phyloP scores from a whole-genome alignment of 1,284 basidiomycete species.

The Sporisorium iseilematis-ciliati region DNA sequence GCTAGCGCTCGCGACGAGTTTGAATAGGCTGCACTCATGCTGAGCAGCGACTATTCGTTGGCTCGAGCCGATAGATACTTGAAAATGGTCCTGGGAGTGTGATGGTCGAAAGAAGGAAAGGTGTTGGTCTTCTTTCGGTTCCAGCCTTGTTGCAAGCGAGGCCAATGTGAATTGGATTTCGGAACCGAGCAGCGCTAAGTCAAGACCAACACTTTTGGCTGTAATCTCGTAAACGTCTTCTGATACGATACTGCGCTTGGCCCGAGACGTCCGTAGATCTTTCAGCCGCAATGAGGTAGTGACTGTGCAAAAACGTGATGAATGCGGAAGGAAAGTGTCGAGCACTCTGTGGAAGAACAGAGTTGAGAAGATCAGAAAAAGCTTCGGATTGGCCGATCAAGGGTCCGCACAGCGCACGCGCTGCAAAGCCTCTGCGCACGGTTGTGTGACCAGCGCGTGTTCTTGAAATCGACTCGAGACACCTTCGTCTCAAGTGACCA shows the following conservation, averaged over 20 bases:
- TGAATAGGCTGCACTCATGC: conserved; percentile 53
- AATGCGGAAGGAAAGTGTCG: not conserved
- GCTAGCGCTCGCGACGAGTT: conserved; percentile 63
- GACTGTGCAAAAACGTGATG: too few relatives aligned
- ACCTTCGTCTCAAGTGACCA: too few relatives aligned
- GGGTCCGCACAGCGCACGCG: conserved; percentile 4
- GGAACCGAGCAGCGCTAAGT: conserved; percentile 12
- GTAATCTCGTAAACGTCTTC: too few relatives aligned
- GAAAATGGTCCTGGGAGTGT: not conserved
- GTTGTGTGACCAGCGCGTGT: not conserved
- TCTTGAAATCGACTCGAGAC: not conserved
- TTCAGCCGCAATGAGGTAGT: too few relatives aligned
- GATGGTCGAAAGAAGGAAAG: not conserved
- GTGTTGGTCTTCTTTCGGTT: conserved; percentile 14
- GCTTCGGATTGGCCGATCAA: conserved; percentile 4
- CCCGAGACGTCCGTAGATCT: too few relatives aligned
- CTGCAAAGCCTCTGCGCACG: not conserved
- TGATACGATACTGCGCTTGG: too few relatives aligned
- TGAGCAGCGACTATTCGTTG: conserved; percentile 6
- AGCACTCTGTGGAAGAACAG: not conserved
- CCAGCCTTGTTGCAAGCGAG: not conserved
- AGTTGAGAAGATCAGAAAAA: not conserved
- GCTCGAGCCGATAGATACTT: conserved; percentile 1
- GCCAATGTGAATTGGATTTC: not conserved
- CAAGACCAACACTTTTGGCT: conserved; percentile 15